A percentile compares a stretch with the other conserved stretches of the same genome.
Evolutionary conservation across 169 alveolate genomes (phyloP).

Genomic region (Cyclospora cayetanensis): DNA sequence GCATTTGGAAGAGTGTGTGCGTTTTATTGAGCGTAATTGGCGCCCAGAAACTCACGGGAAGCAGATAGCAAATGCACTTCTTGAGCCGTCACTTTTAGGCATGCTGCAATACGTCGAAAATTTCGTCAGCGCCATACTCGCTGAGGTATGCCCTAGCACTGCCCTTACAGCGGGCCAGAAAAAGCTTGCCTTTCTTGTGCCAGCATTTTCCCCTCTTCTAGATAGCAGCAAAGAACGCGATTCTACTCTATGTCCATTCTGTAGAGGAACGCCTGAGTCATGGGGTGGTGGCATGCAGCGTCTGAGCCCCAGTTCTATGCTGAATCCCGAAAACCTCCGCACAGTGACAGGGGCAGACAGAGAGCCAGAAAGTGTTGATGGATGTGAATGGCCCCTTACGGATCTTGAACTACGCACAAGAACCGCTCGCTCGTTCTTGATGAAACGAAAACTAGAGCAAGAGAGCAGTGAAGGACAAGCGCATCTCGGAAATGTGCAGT

Average conservation of each 20-base stretch:
- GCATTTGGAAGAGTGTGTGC: neutral
- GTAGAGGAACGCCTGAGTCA: too few species aligned
- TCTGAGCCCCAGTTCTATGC: too few species aligned
- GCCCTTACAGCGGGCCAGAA: neutral
- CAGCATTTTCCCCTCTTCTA: too few species aligned
- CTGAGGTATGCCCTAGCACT: neutral
- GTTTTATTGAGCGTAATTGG: neutral
- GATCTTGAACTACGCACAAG: neutral
- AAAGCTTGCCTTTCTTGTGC: too few species aligned
- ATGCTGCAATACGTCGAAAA: neutral
- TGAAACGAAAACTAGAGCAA: neutral
- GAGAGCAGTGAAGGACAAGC: too few species aligned
- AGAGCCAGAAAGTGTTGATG: neutral
- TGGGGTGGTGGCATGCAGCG: too few species aligned
- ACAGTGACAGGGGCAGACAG: neutral
- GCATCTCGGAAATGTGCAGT: too few species aligned
- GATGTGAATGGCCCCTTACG: neutral
- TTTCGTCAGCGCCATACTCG: neutral
- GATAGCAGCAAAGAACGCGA: too few species aligned
- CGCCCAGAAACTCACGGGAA: neutral
- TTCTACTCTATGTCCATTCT: too few species aligned
- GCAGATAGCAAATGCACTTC: neutral
- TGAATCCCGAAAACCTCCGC: neutral
- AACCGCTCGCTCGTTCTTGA: neutral
- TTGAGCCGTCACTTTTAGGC: neutral